Evolutionary conservation across 2,329 filamentous ascomycete species (phyloP), one percentile per base, ranked within the genome.

Genomic region (Emericellopsis atlantica): DNA sequence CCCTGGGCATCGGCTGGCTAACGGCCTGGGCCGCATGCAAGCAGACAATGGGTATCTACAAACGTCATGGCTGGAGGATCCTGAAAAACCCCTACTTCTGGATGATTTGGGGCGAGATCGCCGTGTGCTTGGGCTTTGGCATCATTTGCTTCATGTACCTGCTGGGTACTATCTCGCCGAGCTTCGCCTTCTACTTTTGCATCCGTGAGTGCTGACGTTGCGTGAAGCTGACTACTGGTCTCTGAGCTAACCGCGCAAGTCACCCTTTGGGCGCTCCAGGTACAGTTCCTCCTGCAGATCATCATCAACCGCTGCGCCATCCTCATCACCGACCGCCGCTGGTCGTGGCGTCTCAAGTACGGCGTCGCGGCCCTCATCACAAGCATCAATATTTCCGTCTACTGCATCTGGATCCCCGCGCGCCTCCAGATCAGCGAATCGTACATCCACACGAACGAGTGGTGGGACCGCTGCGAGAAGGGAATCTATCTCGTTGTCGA

Each of bases 401-500:
- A 66, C 43, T 62, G 57, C 36, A 67, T 72, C 37, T 72, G 69
- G 69, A 64, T 72, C 24, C 69, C 69, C 0, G 58, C 65, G 10
- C 61, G 66, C 4, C 54, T 69, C 14, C 57, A 65, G 40, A 55
- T 64, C 37, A 60, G 48, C 31, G 26, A 55, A 5, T 55, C 45
- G 3, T 70, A 59, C 36, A 56, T 67, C 32, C 43, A 53, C 15
- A 53, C 70, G 43, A 72, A 72, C 46, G 46, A 60, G 0, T 49
- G 69, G 23, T 73, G 67, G 66, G 69, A 73, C 36, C 64, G 69
- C 14, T 54, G 62, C 35, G 66, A 70, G 40, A 73, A 72, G 46
- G 57, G 56, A 3, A 53, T 72, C 3, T 69, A 69, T 41, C 53
- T 69, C 1, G 35, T 67, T 12, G 57, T 71, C 3, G 69, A 73